phyloP scores from a whole-genome alignment of 2,329 filamentous ascomycete genomes.

The Teratosphaeriaceae sp. region DNA sequence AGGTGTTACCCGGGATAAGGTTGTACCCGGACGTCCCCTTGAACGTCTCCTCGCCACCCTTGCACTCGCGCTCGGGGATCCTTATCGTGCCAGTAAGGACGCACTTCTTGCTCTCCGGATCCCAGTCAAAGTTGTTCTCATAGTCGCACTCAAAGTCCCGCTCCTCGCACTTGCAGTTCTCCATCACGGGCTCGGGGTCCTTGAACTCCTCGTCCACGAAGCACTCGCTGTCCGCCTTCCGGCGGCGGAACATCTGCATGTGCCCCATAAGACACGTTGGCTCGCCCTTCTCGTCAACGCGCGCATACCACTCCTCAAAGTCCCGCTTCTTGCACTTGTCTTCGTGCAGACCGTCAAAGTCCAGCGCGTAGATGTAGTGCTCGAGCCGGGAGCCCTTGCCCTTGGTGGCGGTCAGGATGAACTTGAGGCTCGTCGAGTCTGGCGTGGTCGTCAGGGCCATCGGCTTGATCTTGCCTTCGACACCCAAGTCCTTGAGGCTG shows the following conservation, averaged over 20 bases:
- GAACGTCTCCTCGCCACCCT: slow-evolving; percentile 65
- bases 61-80: slow-evolving; percentile 67
- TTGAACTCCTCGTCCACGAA: slow-evolving; percentile 83
- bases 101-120: slow-evolving; percentile 62
- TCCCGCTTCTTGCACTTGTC: slow-evolving; percentile 68
- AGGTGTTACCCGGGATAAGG: slow-evolving; percentile 65
- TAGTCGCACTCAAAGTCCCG: slow-evolving; percentile 94
- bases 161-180: slow-evolving; percentile 73
- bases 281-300: slow-evolving; percentile 70
- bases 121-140: slow-evolving; percentile 56
- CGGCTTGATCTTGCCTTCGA: slow-evolving; percentile 65
- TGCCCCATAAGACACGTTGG: slow-evolving; percentile 93
- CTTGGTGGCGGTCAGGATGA: slow-evolving; percentile 64
- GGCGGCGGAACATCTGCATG: slow-evolving; percentile 75
- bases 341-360: slow-evolving; percentile 78
- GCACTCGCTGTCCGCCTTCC: slow-evolving; percentile 83
- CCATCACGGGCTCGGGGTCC: slow-evolving; percentile 62
- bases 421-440: slow-evolving; percentile 89
- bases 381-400: slow-evolving; percentile 46
- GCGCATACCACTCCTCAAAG: slow-evolving; percentile 83
- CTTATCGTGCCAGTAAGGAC: slow-evolving; percentile 55
- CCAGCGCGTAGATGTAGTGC: slow-evolving; percentile 58
- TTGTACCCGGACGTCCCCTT: slow-evolving; percentile 85
- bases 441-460: slow-evolving; percentile 76
- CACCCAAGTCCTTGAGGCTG: slow-evolving; percentile 57